A percentile compares a stretch with the other conserved stretches of the same genome.
Evolutionary conservation across 1,284 basidiomycete species (phyloP).

Genomic region (Trametes sp.): DNA sequence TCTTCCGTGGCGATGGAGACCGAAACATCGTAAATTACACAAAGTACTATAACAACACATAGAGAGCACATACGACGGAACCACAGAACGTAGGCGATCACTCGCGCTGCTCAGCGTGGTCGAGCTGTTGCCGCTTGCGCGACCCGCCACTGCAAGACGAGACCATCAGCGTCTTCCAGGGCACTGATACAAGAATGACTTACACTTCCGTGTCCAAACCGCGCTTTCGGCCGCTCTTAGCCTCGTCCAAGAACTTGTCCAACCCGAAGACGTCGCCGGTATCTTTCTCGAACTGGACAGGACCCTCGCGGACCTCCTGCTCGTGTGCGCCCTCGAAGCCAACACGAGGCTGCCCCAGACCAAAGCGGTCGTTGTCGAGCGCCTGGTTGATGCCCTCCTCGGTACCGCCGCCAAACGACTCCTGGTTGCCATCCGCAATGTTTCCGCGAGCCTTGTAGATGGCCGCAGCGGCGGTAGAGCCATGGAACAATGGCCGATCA

Average conservation of each 20-base stretch:
- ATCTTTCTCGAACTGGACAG: slow-evolving; percentile 99
- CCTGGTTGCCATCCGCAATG: slow-evolving; percentile 85
- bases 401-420: slow-evolving; percentile 92
- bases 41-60: slow-evolving; percentile 29
- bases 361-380: slow-evolving; percentile 94
- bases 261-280: slow-evolving; percentile 97
- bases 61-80: slow-evolving; percentile 16
- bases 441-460: slow-evolving; percentile 96
- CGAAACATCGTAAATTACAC: slow-evolving; percentile 26
- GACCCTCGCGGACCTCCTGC: slow-evolving; percentile 87
- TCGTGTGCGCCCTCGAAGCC: slow-evolving; percentile 91
- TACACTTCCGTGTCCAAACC: slow-evolving; percentile 81
- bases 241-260: slow-evolving; percentile 97
- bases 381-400: slow-evolving; percentile 93
- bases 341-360: slow-evolving; percentile 83
- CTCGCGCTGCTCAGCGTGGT: slow-evolving; percentile 69
- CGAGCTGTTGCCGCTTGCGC: slow-evolving; percentile 77
- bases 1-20: not conserved
- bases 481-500: slow-evolving; percentile 95
- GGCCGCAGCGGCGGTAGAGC: slow-evolving; percentile 94
- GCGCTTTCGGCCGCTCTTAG: slow-evolving; percentile 92
- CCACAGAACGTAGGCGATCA: slow-evolving; percentile 13
- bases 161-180: slow-evolving; percentile 24
- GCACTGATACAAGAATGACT: slow-evolving; percentile 44
- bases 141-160: slow-evolving; percentile 56